These are phyloP conservation scores for Aspergillus sergii DNA, from an alignment of 2,329 filamentous ascomycete genomes.

Conservation along the genomic window DNA sequence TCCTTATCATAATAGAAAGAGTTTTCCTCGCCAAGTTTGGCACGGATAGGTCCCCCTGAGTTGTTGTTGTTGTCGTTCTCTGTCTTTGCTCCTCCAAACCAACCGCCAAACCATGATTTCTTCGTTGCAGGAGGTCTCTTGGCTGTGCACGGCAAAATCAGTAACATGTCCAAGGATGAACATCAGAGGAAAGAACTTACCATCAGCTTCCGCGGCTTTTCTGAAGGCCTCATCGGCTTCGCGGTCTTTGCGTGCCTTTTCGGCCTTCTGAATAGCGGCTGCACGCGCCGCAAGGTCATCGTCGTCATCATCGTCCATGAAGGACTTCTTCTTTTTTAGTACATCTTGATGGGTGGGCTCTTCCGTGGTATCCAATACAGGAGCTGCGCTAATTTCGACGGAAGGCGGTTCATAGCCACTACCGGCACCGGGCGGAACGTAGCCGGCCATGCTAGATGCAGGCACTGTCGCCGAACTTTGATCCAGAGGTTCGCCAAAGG, in stretches of 20 bases:
- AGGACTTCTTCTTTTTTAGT: constrained; percentile 72
- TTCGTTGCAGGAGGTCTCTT: constrained; percentile 42
- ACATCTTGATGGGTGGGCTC: constrained; percentile 58
- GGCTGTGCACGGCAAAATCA: constrained; percentile 48
- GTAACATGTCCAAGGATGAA: constrained; percentile 36
- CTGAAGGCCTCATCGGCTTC: constrained; percentile 85
- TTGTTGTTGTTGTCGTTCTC: constrained; percentile 43
- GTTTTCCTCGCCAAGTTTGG: constrained; percentile 91
- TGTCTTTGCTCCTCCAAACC: constrained; percentile 72
- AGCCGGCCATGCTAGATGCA: constrained; percentile 32
- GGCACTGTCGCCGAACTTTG: constrained; percentile 24
- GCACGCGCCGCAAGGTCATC: constrained; percentile 62
- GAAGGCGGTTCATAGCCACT: constrained; percentile 42
- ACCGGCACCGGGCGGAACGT: constrained; percentile 33
- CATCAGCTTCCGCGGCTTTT: constrained; percentile 74
- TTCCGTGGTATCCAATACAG: constrained; percentile 51
- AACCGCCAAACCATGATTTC: constrained; percentile 77
- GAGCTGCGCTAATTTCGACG: constrained; percentile 36
- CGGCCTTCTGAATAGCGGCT: constrained; percentile 58
- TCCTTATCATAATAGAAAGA: constrained; percentile 94
- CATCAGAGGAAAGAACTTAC: constrained; percentile 36
- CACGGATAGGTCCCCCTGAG: constrained; percentile 67
- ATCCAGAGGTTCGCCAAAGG: constrained; percentile 26
- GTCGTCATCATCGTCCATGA: constrained; percentile 79
- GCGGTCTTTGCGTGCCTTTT: constrained; percentile 70